Conservation (phyloP, 2,329 filamentous ascomycete species). For the Myrmaecium sp. region DNA sequence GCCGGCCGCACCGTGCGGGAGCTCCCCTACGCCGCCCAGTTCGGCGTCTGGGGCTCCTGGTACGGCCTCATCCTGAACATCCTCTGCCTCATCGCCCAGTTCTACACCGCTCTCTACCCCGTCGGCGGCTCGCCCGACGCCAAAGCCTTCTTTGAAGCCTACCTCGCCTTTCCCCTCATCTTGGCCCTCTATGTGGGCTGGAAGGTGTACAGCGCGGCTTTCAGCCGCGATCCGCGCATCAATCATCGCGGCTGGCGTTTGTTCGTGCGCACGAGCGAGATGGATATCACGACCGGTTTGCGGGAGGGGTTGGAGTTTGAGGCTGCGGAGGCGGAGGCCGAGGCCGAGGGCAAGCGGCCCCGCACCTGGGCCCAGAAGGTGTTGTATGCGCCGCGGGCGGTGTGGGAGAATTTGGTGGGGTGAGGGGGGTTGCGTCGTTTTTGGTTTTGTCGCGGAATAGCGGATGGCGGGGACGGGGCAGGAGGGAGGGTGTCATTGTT, state of each 20-base stretch:
- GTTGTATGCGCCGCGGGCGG: neutral
- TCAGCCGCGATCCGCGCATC: constrained; percentile 1
- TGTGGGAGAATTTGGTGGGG: constrained; percentile 1
- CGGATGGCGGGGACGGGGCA: too few species aligned
- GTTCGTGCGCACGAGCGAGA: constrained; percentile 13
- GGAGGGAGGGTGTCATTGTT: too few species aligned
- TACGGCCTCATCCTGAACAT: constrained; percentile 22
- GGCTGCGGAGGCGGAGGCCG: neutral
- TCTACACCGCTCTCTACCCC: constrained; percentile 22
- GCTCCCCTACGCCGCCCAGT: constrained; percentile 25
- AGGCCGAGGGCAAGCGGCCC: neutral
- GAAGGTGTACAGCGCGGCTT: constrained; percentile 16
- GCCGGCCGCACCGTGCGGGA: constrained; percentile 25
- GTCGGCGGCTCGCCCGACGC: constrained; percentile 17
- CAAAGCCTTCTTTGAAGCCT: constrained; percentile 28
- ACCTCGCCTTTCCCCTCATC: constrained; percentile 30
- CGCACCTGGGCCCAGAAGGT: neutral
- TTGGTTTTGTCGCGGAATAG: too few species aligned
- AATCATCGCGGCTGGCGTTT: constrained; percentile 7
- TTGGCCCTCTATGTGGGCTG: constrained; percentile 31
- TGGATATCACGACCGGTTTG: constrained; percentile 17
- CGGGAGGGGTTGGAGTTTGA: constrained; percentile 7
- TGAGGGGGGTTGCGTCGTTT: too few species aligned
- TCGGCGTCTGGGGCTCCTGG: constrained; percentile 24
- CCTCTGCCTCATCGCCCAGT: constrained; percentile 23